Evolutionary conservation across 768 basidiomycete genomes (phyloP).

Genomic region (Trichaptum fuscoviolaceum): DNA sequence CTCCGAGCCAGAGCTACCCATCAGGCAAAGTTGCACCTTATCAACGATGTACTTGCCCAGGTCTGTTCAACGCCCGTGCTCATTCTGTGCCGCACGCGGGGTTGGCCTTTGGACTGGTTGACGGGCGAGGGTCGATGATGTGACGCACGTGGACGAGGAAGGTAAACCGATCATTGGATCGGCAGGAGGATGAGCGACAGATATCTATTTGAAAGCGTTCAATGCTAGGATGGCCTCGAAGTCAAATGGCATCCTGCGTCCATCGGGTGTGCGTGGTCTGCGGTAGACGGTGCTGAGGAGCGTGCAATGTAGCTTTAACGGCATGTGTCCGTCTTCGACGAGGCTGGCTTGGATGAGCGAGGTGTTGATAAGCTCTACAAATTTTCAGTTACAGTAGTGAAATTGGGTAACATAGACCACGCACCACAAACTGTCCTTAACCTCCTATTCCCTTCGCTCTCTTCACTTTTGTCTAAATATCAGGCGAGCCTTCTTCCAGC

Average conservation of each 20-base stretch:
- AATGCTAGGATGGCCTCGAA: slow-evolving; percentile 32
- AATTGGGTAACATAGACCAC: too few species aligned
- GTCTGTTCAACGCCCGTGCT: slow-evolving; percentile 21
- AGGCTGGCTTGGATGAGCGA: slow-evolving; percentile 27
- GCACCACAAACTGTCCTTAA: too few species aligned
- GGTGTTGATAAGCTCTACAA: slow-evolving; percentile 26
- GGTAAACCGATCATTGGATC: too few species aligned
- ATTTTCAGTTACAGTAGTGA: too few species aligned
- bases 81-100: slow-evolving; percentile 22
- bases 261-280: slow-evolving; percentile 18
- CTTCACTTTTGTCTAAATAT: too few species aligned
- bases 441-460: too few species aligned
- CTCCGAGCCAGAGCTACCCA: slow-evolving; percentile 62
- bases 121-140: neutral
- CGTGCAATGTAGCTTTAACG: slow-evolving; percentile 36
- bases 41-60: slow-evolving; percentile 50
- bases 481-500: too few species aligned
- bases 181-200: too few species aligned
- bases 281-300: slow-evolving; percentile 32
- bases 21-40: slow-evolving; percentile 61
- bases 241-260: slow-evolving; percentile 34
- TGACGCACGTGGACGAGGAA: neutral
- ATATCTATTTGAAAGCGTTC: slow-evolving; percentile 12
- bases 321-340: slow-evolving; percentile 25
- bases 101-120: neutral